Base-by-base conservation (phyloP, 23 red algal species). In the Pyropia yezoensis region DNA sequence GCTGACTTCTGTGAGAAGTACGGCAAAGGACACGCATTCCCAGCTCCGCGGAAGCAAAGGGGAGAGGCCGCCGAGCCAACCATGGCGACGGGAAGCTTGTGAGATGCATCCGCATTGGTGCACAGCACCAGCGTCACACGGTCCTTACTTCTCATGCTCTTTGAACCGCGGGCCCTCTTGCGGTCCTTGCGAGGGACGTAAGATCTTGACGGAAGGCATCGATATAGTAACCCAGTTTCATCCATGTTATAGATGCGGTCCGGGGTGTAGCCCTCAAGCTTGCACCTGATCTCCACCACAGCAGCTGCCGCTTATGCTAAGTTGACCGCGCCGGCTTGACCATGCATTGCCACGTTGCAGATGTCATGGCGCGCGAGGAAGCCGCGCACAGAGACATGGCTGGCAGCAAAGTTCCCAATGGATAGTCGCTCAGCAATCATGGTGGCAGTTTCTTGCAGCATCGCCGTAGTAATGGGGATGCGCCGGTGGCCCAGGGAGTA, bases 201-300 rank as follows among this genome's bases (percentile, higher is more conserved):
- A 25, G 69, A 57, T 30, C 60, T 23, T 22, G 13, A 25, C 25
- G 51, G 69, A 57, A 73, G 51, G 24, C 56, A 54, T 27, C 26
- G 59, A 58, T 23, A 73, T 15, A 60, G 60, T 14, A 73, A 56
- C 32, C 69, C 69, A 9, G 69, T 73, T 33, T 73, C 69, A 60
- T 73, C 69, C 50, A 73, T 60, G 60, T 73, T 63, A 60, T 29
- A 73, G 54, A 73, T 73, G 20, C 28, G 20, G 26, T 73, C 50
- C 30, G 30, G 30, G 30, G 30, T 33, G 30, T 33, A 33, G 30
- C 30, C 30, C 30, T 33, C 30, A 6, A 33, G 30, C 6, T 2
- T 33, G 30, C 30, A 6, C 30, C 30, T 33, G 30, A 33, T 33
- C 30, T 33, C 30, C 30, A 6, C 30, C 30, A 33, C 30, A 2